Evolutionary conservation across 495 filamentous ascomycete genomes (phyloP).

Genomic region (Saxispiralis lemnorum): DNA sequence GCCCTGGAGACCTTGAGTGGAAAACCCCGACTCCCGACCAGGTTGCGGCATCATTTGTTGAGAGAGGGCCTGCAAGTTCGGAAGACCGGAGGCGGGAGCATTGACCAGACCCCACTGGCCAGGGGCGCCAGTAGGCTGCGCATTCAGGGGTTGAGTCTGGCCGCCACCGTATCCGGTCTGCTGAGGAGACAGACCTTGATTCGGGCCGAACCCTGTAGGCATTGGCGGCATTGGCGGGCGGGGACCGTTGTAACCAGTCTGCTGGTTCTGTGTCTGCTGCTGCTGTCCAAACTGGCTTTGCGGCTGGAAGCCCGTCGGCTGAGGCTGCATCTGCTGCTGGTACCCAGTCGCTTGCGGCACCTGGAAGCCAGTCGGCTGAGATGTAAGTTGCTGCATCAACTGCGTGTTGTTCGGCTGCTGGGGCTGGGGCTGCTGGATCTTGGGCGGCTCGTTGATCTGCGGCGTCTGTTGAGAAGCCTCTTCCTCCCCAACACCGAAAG

Average conservation of each 20-base stretch:
- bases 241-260: conserved; percentile 51
- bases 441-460: conserved; percentile 42
- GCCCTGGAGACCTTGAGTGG: conserved; percentile 70
- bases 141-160: conserved; percentile 48
- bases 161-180: conserved; percentile 29
- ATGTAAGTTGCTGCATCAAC: conserved; percentile 55
- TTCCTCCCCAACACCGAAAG: conserved; percentile 68
- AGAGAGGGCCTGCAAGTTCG: conserved; percentile 83
- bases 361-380: conserved; percentile 59
- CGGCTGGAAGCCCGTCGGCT: conserved; percentile 27
- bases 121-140: conserved; percentile 88
- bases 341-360: conserved; percentile 29
- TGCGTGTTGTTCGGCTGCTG: conserved; percentile 58
- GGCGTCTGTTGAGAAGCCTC: conserved; percentile 28
- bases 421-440: conserved; percentile 74
- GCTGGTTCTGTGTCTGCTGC: conserved; percentile 32
- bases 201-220: conserved; percentile 51
- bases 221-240: conserved; percentile 89
- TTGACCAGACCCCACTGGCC: conserved; percentile 98
- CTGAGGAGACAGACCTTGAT: conserved; percentile 38
- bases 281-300: conserved; percentile 34
- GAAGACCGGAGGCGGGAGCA: conserved; percentile 71
- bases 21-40: conserved; percentile 81
- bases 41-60: conserved; percentile 96
- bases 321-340: conserved; percentile 33